Conservation (phyloP, 257 asterid species). For the Nicotiana attenuata region DNA sequence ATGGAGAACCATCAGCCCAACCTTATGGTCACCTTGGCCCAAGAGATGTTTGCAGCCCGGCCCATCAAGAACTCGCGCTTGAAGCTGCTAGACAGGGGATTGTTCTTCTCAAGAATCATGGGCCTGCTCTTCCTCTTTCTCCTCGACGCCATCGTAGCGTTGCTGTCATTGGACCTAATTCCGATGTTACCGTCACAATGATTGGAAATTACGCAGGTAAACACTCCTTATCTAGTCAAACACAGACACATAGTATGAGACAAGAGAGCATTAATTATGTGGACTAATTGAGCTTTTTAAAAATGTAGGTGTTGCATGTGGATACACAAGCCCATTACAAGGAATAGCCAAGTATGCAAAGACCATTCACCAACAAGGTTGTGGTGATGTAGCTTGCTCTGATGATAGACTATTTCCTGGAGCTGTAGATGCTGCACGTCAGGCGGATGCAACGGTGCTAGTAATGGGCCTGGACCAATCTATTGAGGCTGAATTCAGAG, state of each 20-base stretch:
- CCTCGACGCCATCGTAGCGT: constrained; percentile 38
- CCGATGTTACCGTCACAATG: constrained; percentile 68
- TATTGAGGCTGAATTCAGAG: constrained; percentile 66
- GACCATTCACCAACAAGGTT: constrained; percentile 58
- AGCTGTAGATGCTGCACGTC: constrained; percentile 57
- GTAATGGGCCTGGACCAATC: constrained; percentile 79
- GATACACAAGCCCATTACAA: constrained; percentile 62
- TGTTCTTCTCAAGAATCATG: constrained; percentile 62
- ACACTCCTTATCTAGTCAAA: no score
- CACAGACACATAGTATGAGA: no score
- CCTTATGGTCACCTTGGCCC: constrained; percentile 58
- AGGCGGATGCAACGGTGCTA: constrained; percentile 56
- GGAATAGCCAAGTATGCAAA: constrained; percentile 49
- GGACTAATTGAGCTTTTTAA: not conserved
- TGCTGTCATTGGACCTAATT: constrained; percentile 78
- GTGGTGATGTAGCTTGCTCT: constrained; percentile 51
- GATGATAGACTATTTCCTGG: constrained; percentile 40
- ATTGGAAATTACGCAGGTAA: constrained; percentile 79
- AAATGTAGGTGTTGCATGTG: constrained; percentile 45
- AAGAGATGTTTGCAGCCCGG: constrained; percentile 53
- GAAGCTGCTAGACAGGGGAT: constrained; percentile 83
- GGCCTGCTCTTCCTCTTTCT: constrained; percentile 64
- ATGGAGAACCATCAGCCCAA: constrained; percentile 60
- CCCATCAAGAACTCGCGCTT: constrained; percentile 66
- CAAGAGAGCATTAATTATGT: no score